Evolutionary conservation across 805 yeast species (phyloP), one percentile per base, ranked within the genome.

Genomic region (Candida pseudoglaebosa): DNA sequence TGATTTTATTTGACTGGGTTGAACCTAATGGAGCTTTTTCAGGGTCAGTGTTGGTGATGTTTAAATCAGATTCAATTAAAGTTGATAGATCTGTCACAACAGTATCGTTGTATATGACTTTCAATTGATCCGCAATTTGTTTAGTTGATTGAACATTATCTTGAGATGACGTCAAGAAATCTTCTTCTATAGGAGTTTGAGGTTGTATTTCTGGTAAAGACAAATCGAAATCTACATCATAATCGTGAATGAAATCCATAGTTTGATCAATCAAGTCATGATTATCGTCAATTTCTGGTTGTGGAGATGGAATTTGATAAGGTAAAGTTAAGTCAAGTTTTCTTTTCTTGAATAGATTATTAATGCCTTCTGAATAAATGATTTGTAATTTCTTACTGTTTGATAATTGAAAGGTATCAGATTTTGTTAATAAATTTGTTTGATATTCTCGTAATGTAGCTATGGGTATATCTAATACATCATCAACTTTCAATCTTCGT

Each of bases 121-220:
- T 62, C 16, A 80, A 57, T 4, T 67, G 65, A 8, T 54, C 55
- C 0, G 84, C 86, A 6, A 83, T 68, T 45, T 75, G 72, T 2
- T 65, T 55, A 0, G 88, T 80, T 4, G 80, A 62, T 43, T 68
- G 63, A 3, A 79, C 67, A 19, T 66, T 59, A 18, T 67, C 61
- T 14, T 21, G 36, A 12, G 39, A 32, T 13, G 48, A 39, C 8
- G 8, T 31, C 44, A 46, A 17, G 20, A 42, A 46, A 20, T 32
- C 33, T 7, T 42, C 48, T 36, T 45, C 42, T 24, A 41, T 22
- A 15, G 22, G 34, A 31, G 34, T 21, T 36, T 24, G 26, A 26
- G 36, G 24, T 39, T 39, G 19, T 24, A 13, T n/a, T 37, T 42
- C 60, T 13, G 59, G 53, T 34, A 54, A 38, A 3, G 59, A 53